Evolutionary conservation across 441 rosid species (phyloP).

Genomic region (Pelargonium australe): DNA sequence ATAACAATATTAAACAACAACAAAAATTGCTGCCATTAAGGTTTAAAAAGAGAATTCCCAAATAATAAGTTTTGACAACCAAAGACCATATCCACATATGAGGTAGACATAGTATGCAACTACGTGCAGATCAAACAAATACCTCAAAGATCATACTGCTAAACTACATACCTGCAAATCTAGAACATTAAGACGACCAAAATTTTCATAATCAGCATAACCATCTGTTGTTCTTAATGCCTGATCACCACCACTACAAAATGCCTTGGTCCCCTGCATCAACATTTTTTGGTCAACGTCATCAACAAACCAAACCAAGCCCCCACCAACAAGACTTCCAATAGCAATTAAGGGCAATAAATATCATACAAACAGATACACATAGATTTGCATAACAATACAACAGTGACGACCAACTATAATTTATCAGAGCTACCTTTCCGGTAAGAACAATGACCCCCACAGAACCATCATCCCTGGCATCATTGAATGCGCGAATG

Average conservation of each 20-base stretch:
- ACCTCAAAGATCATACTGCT: background rate
- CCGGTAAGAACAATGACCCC: conserved; percentile 88
- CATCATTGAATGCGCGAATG: conserved; percentile 65
- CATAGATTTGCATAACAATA: conserved; percentile 1
- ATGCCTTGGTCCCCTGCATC: conserved; percentile 79
- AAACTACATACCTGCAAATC: conserved; percentile 60
- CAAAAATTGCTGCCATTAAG: background rate
- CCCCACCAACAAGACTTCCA: background rate
- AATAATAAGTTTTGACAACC: background rate
- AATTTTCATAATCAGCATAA: conserved; percentile 64
- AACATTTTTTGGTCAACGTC: conserved; percentile 4
- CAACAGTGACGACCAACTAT: background rate
- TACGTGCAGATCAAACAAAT: background rate
- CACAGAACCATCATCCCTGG: conserved; percentile 66
- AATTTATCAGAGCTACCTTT: conserved; percentile 34
- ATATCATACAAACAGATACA: background rate
- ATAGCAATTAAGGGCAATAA: background rate
- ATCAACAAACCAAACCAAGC: conserved; percentile 6
- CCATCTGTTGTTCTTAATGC: conserved; percentile 62
- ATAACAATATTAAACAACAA: background rate
- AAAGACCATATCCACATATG: background rate
- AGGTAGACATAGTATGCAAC: background rate
- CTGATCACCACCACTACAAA: conserved; percentile 92
- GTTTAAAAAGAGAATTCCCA: background rate
- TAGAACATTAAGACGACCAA: conserved; percentile 69